Evolutionary conservation across 768 basidiomycete species (phyloP).

Genomic region (Butyriboletus loyo): DNA sequence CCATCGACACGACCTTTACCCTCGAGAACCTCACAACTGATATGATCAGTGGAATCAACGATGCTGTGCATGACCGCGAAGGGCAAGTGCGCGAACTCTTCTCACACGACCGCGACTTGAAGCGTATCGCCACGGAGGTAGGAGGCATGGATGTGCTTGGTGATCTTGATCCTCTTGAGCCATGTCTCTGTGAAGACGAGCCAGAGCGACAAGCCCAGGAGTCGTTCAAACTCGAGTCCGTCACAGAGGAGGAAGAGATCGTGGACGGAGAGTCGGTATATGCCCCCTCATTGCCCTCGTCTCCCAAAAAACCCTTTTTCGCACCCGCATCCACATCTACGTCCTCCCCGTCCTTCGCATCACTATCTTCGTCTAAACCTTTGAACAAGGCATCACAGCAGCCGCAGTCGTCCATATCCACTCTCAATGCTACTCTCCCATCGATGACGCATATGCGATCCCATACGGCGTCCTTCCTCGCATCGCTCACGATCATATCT

Average conservation of each 20-base stretch:
- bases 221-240: conserved; percentile 30
- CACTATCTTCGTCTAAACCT: conserved; percentile 30
- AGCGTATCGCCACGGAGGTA: conserved; percentile 71
- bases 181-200: conserved; percentile 28
- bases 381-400: conserved; percentile 17
- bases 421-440: conserved; percentile 41
- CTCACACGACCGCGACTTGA: conserved; percentile 77
- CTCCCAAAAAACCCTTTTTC: conserved; percentile 61
- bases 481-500: conserved; percentile 72
- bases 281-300: conserved; percentile 36
- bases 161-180: conserved; percentile 62
- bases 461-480: conserved; percentile 69
- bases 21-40: conserved; percentile 74
- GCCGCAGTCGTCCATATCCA: conserved; percentile 29
- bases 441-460: conserved; percentile 71
- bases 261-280: conserved; percentile 44
- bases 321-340: conserved; percentile 42
- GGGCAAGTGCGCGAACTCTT: conserved; percentile 75
- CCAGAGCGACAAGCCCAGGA: conserved; percentile 29
- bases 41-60: conserved; percentile 74
- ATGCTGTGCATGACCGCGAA: conserved; percentile 73
- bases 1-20: conserved; percentile 50
- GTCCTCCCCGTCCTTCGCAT: conserved; percentile 55
- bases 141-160: conserved; percentile 74
- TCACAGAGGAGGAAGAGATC: conserved; percentile 40